Base-by-base conservation (phyloP, 768 basidiomycete genomes). In the Russula ochroleuca region DNA sequence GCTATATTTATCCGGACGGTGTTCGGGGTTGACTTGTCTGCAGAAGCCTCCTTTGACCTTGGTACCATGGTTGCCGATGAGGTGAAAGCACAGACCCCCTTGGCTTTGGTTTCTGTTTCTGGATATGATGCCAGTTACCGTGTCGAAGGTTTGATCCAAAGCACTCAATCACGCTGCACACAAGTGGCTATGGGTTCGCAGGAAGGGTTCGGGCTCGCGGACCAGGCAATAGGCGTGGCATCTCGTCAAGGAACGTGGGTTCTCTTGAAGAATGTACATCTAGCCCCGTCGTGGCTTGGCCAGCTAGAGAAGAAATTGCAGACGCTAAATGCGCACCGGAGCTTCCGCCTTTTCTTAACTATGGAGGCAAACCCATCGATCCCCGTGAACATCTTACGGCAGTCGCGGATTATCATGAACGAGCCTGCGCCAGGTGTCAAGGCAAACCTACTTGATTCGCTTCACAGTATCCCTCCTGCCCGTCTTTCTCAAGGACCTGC, bases 81-180 rank as follows among this genome's bases (percentile, higher is more conserved):
- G 72, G 83, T 94, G 37, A 80, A 83, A 4, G 82, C 94, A 2
- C 80, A 83, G 4, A 92, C 92, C 0, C 95, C 97, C 1, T 77
- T 98, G 28, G 91, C 94, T 4, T 78, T 99, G 54, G 85, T 94
- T 35, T 98, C 96, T 7, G 94, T 99, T 3, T 86, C 92, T 2
- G 97, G 97, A 17, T 96, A 97, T 71, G 97, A 99, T 72, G 97
- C 97, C n/a, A 96, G 94, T 74, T 98, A 95, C 74, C 85, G 91
- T 54, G 92, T 97, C 43, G 94, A 97, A 69, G 87, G 87, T 68
- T 82, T 96, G 48, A 85, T 94, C 67, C 85, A 88, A 72, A 86
- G 85, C 57, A 85, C 85, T 13, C 85, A 86, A 17, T 80, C 84
- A 33, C 85, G 88, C 28, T 94, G 93, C 61, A 80, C 88, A 1